Conservation (phyloP, 2,329 filamentous ascomycete species). For the Claviceps sp. region DNA sequence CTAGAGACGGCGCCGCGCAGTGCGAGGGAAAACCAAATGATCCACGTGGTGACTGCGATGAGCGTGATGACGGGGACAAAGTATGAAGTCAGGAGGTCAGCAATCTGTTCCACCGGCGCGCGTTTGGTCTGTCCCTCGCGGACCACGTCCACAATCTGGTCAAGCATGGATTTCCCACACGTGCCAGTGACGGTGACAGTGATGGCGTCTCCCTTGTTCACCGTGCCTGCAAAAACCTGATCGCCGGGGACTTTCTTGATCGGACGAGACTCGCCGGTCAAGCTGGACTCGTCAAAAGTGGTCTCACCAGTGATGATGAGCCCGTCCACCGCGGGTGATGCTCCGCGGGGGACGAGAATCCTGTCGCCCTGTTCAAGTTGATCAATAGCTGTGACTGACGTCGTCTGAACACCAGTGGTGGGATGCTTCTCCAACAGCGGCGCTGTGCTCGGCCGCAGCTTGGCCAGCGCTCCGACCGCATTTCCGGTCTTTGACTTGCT, state of each 20-base stretch:
- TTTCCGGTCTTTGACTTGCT: conserved; percentile 85
- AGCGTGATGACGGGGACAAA: conserved; percentile 63
- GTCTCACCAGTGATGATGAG: conserved; percentile 47
- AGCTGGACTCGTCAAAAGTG: conserved; percentile 76
- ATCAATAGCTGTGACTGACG: conserved; percentile 43
- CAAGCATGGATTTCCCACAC: conserved; percentile 60
- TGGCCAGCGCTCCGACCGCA: conserved; percentile 67
- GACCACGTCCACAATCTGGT: conserved; percentile 65
- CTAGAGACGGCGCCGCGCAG: conserved; percentile 41
- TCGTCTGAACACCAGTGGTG: conserved; percentile 18
- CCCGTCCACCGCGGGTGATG: conserved; percentile 77
- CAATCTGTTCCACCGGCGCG: conserved; percentile 63
- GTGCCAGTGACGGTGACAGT: conserved; percentile 50
- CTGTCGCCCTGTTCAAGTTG: conserved; percentile 61
- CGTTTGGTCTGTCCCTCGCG: conserved; percentile 64
- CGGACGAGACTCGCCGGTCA: conserved; percentile 65
- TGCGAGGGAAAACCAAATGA: conserved; percentile 56
- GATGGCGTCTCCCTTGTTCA: conserved; percentile 55
- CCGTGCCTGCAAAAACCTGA: conserved; percentile 56
- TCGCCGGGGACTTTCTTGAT: conserved; percentile 52
- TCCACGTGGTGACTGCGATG: conserved; percentile 57
- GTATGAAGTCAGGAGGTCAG: conserved; percentile 59
- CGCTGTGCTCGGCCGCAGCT: conserved; percentile 65
- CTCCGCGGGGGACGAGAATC: conserved; percentile 64
- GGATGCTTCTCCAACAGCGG: conserved; percentile 45